Conservation (phyloP, 106 monocot species). For the Dendrobium chrysotoxum region DNA sequence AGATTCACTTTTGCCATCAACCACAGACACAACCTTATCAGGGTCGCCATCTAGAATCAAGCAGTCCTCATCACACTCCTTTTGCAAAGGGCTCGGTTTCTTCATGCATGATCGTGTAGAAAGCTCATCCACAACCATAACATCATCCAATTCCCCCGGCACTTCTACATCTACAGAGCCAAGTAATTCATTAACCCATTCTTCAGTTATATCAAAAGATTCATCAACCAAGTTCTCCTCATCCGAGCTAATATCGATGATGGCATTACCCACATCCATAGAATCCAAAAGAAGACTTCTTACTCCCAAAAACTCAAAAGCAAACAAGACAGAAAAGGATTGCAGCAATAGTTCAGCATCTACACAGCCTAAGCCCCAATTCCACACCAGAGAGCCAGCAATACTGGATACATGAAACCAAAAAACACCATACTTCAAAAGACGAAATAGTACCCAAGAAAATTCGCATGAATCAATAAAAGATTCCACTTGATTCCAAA, state of each 20-base stretch:
- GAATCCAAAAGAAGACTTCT: constrained; percentile 2
- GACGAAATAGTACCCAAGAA: too few relatives aligned
- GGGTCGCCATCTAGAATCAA: constrained; percentile 45
- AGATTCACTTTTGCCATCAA: neutral
- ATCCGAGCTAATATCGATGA: constrained; percentile 15
- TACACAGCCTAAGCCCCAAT: neutral
- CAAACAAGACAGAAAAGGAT: neutral
- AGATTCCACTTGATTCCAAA: too few relatives aligned
- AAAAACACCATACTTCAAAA: neutral
- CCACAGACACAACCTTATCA: constrained; percentile 16
- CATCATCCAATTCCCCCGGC: constrained; percentile 1
- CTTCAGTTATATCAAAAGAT: neutral
- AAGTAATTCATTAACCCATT: constrained; percentile 7
- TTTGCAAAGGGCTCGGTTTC: neutral
- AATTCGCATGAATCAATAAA: too few relatives aligned
- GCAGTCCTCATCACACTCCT: constrained; percentile 38
- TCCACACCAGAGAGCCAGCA: neutral
- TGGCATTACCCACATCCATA: neutral
- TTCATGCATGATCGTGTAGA: neutral
- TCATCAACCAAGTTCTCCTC: constrained; percentile 7
- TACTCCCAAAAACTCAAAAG: neutral
- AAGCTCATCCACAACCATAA: constrained; percentile 12
- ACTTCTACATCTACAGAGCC: neutral
- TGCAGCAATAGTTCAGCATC: neutral
- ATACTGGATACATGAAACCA: neutral